Base-by-base conservation (phyloP, 164 flowering plant genomes). In the Umbilicus rupestris region DNA sequence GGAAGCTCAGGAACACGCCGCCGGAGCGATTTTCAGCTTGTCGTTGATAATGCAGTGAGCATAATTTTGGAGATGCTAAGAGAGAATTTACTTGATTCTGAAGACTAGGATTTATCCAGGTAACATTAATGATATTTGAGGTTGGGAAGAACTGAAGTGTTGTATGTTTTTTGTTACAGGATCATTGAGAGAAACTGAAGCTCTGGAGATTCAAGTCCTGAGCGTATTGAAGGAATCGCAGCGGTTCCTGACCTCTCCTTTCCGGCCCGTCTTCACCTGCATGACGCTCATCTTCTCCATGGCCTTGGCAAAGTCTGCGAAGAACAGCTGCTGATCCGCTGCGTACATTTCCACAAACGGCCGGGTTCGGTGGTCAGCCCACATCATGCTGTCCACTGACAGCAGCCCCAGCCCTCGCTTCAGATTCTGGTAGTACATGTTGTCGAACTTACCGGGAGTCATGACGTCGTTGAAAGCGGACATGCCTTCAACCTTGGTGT, bases 401-500 rank as follows among this genome's bases (percentile, higher is more conserved):
- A 90, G 66, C 10, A 90, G 71, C 42, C 92, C 96, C 68, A 85
- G 68, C 6, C 94, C 92, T 68, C 73, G 82, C 7, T 71, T 75
- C 64, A 88, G 69, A 57, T 89, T 89, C 72, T 79, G 75, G 68
- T 72, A 87, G 63, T 86, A 89, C 58, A 73, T 31, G 63, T 89
- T 88, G 68, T 89, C 96, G 74, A 89, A 89, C 65, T 73, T 55
- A 55, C 60, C 60, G 11, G 96, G 92, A 0, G 86, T 85, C 77
- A 86, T 83, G 0, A 86, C 65, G 57, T 90, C 96, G 58, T 87
- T 87, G 76, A 83, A 79, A 22, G 83, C 88, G 0, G 87, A 85
- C 33, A 89, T 35, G 1, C 83, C 76, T 0, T 93, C 90, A 62
- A 86, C 74, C 28, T 70, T 70, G 20, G 29, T 39, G 68, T 76